Evolutionary conservation across 2,329 filamentous ascomycete species (phyloP), one percentile per base, ranked within the genome.

Genomic region (Fusarium anguioides): DNA sequence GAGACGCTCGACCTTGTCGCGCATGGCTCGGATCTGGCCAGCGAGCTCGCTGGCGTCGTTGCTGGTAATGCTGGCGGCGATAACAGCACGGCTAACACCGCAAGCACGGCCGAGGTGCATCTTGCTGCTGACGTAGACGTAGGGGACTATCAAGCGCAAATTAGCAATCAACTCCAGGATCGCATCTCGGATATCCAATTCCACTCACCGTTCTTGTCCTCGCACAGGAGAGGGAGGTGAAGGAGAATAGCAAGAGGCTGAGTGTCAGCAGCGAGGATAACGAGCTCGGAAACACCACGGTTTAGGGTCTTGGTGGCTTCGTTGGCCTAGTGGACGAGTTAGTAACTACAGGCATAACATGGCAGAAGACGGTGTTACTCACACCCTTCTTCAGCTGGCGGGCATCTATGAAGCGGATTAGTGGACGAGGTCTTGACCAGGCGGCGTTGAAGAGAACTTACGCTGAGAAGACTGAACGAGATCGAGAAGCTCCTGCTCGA

Each of bases 1-100:
- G 72, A 97, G 87, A 74, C 94, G 88, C 87, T 98, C 95, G 55
- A 98, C 92, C 89, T 97, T 96, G 82, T 96, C 92, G 86, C 95
- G 96, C 76, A 97, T 85, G 69, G 89, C 86, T 74, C 91, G 87
- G 80, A 98, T 97, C 85, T 96, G 93, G 75, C 88, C 87, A 80
- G 90, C 92, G 62, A 98, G 85, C 80, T 97, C 94, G 75, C 88
- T 92, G 36, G 91, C 91, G 82, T 97, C 93, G 86, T 97, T 97
- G 80, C 91, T 94, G 71, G 93, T 97, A 81, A 98, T 97, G 75
- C 86, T 90, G 65, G 89, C 90, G 37, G 93, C 91, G 74, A 98
- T 97, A 64, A 98, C 94, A 55, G 93, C 86, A 60, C 95, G 87
- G 76, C 87, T 91, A 65, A 97, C 95, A 85, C 95, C 95, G 77